phyloP scores from a whole-genome alignment of 331 rosid genomes.

The Malus hybrid region DNA sequence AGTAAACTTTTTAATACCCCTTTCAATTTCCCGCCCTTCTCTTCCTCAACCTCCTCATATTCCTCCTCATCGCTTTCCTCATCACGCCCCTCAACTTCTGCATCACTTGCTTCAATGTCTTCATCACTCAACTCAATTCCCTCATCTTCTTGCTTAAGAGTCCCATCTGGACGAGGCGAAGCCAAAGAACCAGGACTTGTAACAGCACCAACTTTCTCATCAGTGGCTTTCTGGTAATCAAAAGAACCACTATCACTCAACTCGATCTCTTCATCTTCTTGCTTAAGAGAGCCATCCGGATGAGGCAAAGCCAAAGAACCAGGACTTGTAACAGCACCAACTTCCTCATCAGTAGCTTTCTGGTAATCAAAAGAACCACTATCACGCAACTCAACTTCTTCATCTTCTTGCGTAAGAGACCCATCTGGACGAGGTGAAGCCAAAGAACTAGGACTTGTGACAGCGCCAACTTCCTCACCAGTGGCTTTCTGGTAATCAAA shows the following conservation, averaged over 20 bases:
- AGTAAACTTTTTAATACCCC: conserved; percentile 15
- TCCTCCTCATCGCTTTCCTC: conserved; percentile 21
- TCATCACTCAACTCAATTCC: conserved; percentile 12
- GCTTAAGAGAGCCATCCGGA: neutral
- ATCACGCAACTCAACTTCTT: neutral
- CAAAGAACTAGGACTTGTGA: neutral
- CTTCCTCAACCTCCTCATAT: conserved; percentile 19
- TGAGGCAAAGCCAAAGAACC: neutral
- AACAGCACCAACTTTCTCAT: conserved; percentile 9
- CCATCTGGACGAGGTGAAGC: conserved; percentile 3
- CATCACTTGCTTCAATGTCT: conserved; percentile 16
- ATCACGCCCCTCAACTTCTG: neutral
- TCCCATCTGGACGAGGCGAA: conserved; percentile 1
- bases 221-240: conserved; percentile 4
- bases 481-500: neutral
- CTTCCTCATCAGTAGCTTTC: conserved; percentile 6
- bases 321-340: neutral
- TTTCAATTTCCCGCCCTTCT: conserved; percentile 15
- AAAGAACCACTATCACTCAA: conserved; percentile 2
- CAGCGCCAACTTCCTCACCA: conserved; percentile 14
- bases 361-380: conserved; percentile 16
- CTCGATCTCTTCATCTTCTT: conserved; percentile 7
- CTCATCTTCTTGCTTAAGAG: conserved; percentile 1
- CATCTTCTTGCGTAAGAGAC: neutral
- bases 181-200: neutral